phyloP scores from a whole-genome alignment of 257 asterid genomes.

The Solanum arcanum region DNA sequence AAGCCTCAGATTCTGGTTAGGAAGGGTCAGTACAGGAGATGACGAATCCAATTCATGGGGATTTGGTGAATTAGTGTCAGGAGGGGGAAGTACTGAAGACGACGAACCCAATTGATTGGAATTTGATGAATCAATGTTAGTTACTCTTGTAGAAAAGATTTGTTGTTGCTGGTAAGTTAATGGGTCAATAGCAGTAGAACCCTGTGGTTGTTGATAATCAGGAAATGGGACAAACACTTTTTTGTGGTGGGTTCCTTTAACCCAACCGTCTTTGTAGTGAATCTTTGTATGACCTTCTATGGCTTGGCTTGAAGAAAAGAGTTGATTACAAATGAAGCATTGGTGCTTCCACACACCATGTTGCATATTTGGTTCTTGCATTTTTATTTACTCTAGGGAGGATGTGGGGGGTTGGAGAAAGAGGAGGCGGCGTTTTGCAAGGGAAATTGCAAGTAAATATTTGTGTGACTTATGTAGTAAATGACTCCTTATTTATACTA shows the following conservation, averaged over 20 bases:
- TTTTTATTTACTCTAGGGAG: background rate
- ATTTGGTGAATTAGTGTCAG: too few species aligned
- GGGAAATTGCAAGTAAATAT: background rate
- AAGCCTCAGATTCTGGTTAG: background rate
- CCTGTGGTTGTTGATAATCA: background rate
- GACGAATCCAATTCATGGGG: too few species aligned
- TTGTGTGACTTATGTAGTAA: background rate
- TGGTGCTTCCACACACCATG: background rate
- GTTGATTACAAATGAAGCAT: background rate
- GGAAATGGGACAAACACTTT: background rate
- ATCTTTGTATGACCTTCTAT: background rate
- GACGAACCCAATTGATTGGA: too few species aligned
- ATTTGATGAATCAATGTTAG: too few species aligned
- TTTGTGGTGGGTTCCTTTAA: background rate
- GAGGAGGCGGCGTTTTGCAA: too few species aligned
- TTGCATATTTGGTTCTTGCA: background rate
- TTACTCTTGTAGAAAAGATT: too few species aligned
- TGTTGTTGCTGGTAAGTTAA: background rate
- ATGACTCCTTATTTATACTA: background rate
- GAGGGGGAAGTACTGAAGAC: too few species aligned
- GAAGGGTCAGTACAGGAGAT: too few species aligned
- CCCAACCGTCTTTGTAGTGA: background rate
- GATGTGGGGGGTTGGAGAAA: too few species aligned
- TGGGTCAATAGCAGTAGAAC: background rate
- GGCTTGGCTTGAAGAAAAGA: background rate